Conservation (phyloP, 2,329 filamentous ascomycete genomes). For the Westerdykella sp. region DNA sequence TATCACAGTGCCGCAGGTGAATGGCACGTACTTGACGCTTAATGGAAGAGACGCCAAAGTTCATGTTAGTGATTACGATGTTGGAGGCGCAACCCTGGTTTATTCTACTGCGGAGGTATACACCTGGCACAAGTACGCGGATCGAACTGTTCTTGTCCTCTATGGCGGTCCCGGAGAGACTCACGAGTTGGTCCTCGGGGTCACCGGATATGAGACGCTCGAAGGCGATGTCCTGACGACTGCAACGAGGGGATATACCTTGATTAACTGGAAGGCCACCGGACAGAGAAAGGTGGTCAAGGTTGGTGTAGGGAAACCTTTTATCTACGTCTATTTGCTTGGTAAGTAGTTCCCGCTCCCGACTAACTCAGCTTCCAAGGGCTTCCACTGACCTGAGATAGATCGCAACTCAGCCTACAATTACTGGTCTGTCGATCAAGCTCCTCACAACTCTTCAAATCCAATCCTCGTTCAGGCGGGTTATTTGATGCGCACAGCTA, state of each 20-base stretch:
- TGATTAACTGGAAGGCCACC: conserved; percentile 52
- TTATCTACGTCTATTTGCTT: conserved; percentile 52
- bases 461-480: conserved; percentile 56
- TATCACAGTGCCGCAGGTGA: conserved; percentile 54
- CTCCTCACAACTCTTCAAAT: conserved; percentile 22
- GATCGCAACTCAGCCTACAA: conserved; percentile 63
- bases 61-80: conserved; percentile 60
- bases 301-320: conserved; percentile 36
- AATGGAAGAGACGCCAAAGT: conserved; percentile 61
- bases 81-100: conserved; percentile 54
- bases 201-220: conserved; percentile 31
- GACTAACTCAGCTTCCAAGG: neutral
- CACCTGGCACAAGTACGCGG: conserved; percentile 59
- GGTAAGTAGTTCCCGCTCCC: conserved; percentile 33
- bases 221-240: conserved; percentile 40
- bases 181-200: conserved; percentile 54
- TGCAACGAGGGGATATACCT: conserved; percentile 40
- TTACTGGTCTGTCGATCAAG: conserved; percentile 58
- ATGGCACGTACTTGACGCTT: conserved; percentile 49
- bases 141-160: conserved; percentile 55
- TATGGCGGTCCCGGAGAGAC: conserved; percentile 58
- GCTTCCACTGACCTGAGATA: conserved; percentile 13
- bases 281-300: conserved; percentile 48
- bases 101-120: conserved; percentile 65
- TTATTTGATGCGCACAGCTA: conserved; percentile 58